Conservation (phyloP, 75 land plant species). For the Pinus taeda region DNA sequence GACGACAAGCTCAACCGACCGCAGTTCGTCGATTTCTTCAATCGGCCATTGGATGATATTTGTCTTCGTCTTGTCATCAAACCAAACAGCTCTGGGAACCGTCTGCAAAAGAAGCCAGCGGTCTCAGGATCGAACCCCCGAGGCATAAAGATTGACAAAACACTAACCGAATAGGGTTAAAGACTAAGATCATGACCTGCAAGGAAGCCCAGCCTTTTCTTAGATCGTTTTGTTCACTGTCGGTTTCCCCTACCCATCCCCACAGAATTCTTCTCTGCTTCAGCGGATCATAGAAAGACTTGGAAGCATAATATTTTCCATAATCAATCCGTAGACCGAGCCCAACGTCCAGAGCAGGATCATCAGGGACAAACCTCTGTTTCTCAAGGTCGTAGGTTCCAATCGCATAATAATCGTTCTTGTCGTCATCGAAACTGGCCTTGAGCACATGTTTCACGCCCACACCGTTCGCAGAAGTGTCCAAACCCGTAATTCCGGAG, state of each 20-base stretch:
- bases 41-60: constrained; percentile 83
- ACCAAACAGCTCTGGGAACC: constrained; percentile 61
- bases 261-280: constrained; percentile 70
- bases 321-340: constrained; percentile 69
- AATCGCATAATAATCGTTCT: constrained; percentile 77
- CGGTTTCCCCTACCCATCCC: constrained; percentile 92
- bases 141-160: background rate
- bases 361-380: constrained; percentile 56
- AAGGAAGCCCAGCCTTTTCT: constrained; percentile 83
- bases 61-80: constrained; percentile 50
- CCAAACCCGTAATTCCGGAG: constrained; percentile 35
- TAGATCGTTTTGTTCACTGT: constrained; percentile 62
- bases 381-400: constrained; percentile 49
- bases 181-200: constrained; percentile 31
- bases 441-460: constrained; percentile 76
- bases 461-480: constrained; percentile 44
- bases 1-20: constrained; percentile 20
- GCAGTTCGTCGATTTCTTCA: constrained; percentile 58
- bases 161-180: background rate
- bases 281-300: constrained; percentile 73
- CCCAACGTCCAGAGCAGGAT: constrained; percentile 58
- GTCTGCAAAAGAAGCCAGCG: constrained; percentile 29
- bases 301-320: constrained; percentile 83
- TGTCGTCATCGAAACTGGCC: constrained; percentile 75
- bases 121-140: background rate